Evolutionary conservation across 768 basidiomycete genomes (phyloP).

Genomic region (Xerocomus spinulosus): DNA sequence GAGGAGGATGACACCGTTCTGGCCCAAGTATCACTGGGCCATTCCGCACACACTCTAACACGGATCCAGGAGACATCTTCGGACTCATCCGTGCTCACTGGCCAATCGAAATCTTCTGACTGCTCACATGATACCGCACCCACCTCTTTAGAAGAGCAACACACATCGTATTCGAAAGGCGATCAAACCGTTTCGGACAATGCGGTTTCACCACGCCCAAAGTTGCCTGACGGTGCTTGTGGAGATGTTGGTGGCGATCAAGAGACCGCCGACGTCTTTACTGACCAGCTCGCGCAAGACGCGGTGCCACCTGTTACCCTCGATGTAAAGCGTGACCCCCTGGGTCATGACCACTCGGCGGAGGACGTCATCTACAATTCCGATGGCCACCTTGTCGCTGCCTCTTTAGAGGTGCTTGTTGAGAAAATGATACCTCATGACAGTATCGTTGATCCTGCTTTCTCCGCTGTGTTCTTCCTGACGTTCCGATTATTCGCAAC

Average conservation of each 20-base stretch:
- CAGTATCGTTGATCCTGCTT: conserved; percentile 80
- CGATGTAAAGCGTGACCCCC: conserved; percentile 35
- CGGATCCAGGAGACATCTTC: conserved; percentile 43
- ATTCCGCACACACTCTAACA: conserved; percentile 11
- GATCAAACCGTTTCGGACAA: conserved; percentile 24
- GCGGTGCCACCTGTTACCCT: conserved; percentile 47
- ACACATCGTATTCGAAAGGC: conserved; percentile 28
- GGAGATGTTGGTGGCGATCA: conserved; percentile 44
- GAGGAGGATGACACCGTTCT: conserved; percentile 64
- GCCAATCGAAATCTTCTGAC: conserved; percentile 42
- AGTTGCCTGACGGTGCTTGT: conserved; percentile 45
- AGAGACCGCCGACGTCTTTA: conserved; percentile 33
- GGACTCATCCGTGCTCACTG: conserved; percentile 42
- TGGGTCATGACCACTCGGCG: conserved; percentile 71
- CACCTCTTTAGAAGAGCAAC: conserved; percentile 46
- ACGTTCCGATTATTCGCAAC: conserved; percentile 92
- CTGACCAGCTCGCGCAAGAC: conserved; percentile 53
- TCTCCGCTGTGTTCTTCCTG: conserved; percentile 88
- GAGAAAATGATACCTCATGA: conserved; percentile 98
- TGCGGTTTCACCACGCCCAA: conserved; percentile 25
- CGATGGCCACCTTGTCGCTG: conserved; percentile 88
- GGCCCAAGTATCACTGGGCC: conserved; percentile 35
- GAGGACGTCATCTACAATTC: conserved; percentile 88
- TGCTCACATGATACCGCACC: conserved; percentile 46
- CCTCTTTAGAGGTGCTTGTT: conserved; percentile 83